Evolutionary conservation across 2,329 filamentous ascomycete genomes (phyloP), one percentile per base, ranked within the genome.

Genomic region (Epichloe gansuensis): DNA sequence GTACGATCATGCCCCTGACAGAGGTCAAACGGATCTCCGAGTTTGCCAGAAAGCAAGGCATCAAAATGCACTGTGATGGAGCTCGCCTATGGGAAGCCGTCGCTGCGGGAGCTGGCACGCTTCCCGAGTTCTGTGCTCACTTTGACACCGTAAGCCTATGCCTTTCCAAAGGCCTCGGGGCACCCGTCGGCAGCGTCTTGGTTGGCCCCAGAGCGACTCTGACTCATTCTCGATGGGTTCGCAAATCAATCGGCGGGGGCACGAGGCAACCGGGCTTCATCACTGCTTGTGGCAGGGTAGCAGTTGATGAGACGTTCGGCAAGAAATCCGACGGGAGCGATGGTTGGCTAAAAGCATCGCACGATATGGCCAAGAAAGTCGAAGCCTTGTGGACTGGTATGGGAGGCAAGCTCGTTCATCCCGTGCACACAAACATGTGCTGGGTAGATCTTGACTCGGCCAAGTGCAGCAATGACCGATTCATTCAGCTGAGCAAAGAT

Each of bases 391-490:
- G 89, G 89, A 76, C 72, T 5, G 70, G 69, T 15, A 71, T 82
- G 49, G 88, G 88, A 4, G 89, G 88, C 1, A 80, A 77, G 66
- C 68, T 89, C 52, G 67, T 74, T 21, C 74, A 83, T 54, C 84
- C 85, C 0, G 83, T 86, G 1, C 83, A 95, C 63, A 94, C 89
- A n/a, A 95, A 95, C 68, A 94, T 95, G 87, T 80, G 88, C 36
- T 95, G 87, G 88, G 62, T 94, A 53, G 84, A 94, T 64, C 70
- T 93, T 15, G 76, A 80, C 34, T 75, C 75, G 1, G 76, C 78
- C 11, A 77, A 78, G 2, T 71, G 73, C 55, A 63, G 64, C 13
- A 55, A 49, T 5, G 63, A 63, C 51, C 64, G 61, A 40, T 69
- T 77, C 49, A 61, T 63, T 13, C 62, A 67, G 57, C 62, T 74